phyloP scores from a whole-genome alignment of 2,329 filamentous ascomycete species.

The Hypoxylon rubiginosum region DNA sequence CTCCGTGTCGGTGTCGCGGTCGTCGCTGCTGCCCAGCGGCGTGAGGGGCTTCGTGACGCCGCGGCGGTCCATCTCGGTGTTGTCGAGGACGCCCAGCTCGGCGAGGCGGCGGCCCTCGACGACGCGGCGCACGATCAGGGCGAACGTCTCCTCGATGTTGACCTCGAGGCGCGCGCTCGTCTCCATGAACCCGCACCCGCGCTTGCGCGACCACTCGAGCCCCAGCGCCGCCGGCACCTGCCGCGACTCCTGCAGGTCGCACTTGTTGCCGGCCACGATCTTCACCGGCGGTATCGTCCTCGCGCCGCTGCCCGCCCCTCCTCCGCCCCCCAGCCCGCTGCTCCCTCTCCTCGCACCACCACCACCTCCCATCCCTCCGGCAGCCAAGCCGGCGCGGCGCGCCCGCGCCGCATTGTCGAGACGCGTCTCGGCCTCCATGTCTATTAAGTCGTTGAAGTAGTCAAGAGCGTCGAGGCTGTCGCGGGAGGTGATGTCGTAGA shows the following conservation, averaged over 20 bases:
- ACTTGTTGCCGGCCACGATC: conserved; percentile 89
- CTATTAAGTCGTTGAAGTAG: conserved; percentile 86
- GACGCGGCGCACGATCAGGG: conserved; percentile 73
- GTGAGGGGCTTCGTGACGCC: conserved; percentile 71
- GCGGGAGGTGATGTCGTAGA: conserved; percentile 85
- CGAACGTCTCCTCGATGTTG: conserved; percentile 92
- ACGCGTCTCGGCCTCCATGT: conserved; percentile 81
- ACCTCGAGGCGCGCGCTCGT: conserved; percentile 86
- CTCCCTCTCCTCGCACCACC: conserved; percentile 31
- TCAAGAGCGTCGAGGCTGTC: conserved; percentile 78
- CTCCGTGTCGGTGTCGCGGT: conserved; percentile 54
- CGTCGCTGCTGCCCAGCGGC: conserved; percentile 59
- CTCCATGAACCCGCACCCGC: conserved; percentile 89
- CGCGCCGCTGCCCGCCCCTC: conserved; percentile 54
- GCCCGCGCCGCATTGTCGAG: conserved; percentile 72
- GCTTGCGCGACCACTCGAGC: conserved; percentile 80
- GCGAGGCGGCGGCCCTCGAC: conserved; percentile 68
- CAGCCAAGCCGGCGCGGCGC: conserved; percentile 58
- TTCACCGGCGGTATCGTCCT: conserved; percentile 79
- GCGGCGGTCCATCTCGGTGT: conserved; percentile 61
- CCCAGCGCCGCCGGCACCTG: conserved; percentile 78
- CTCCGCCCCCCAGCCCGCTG: conserved; percentile 47
- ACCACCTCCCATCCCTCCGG: too few relatives aligned
- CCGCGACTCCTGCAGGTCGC: conserved; percentile 79
- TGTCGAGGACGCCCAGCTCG: conserved; percentile 61